Base-by-base conservation (phyloP, 2,329 filamentous ascomycete species). In the Cercospora nicotianae region DNA sequence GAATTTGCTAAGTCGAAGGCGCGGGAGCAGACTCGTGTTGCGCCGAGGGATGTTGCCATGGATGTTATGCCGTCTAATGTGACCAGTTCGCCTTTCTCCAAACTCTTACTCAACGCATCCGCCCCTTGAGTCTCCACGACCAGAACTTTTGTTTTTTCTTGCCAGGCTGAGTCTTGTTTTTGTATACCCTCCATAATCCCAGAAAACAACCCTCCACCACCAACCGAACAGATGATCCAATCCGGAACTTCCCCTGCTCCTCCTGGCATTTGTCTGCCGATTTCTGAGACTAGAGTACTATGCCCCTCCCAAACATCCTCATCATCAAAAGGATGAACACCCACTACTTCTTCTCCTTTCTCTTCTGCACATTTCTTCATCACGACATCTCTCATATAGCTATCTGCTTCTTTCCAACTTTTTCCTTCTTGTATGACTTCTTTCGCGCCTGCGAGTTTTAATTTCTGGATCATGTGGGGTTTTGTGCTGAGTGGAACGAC, bases 161-260 rank as follows among this genome's bases (percentile, higher is more conserved):
- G 28, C 70, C 70, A 73, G 12, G 64, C 59, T 70, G 77, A 76
- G 20, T 73, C 73, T 6, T 77, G 70, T 68, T 81, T 79, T 74
- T 89, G 85, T 26, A 94, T 82, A 9, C 90, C 91, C 76, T 89
- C 83, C 79, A 91, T 87, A 65, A 96, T 81, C 4, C 93, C 93
- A 74, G 90, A 91, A 63, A 96, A 84, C 23, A 96, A 80, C 0
- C 93, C 92, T 16, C 93, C 93, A 9, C 93, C 93, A 6, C 93
- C 93, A 42, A 94, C 91, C 67, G 85, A 90, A 79, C 91, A 94
- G 55, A 95, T 85, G 12, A 96, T 83, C 3, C 85, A 90, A 74
- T 93, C 89, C 3, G 91, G 84, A 9, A 82, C 81, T 2, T 79
- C 78, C 20, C 3, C 12, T 36, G 73, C 73, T 7, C 74, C 75